phyloP scores from a whole-genome alignment of 257 asterid genomes.

The Gardenia jasminoides region DNA sequence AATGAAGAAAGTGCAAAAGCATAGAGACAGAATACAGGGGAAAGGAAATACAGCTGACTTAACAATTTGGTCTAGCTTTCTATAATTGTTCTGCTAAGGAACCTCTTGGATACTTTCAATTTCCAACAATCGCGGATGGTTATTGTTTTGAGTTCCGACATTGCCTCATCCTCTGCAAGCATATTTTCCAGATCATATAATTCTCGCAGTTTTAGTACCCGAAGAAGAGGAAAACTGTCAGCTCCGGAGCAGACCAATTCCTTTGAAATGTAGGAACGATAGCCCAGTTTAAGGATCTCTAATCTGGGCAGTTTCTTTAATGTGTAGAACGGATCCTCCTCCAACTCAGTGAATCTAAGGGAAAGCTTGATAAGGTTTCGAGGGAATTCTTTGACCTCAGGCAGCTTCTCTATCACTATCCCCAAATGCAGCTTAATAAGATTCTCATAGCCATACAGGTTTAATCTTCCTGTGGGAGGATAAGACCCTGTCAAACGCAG shows the following conservation, averaged over 20 bases:
- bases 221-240: constrained; percentile 18
- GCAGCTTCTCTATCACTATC: neutral
- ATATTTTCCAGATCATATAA: neutral
- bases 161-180: neutral
- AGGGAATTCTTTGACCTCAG: constrained; percentile 4
- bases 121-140: neutral
- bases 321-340: neutral
- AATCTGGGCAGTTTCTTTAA: constrained; percentile 13
- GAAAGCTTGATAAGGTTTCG: constrained; percentile 19
- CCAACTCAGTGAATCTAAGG: neutral
- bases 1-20: neutral
- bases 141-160: neutral
- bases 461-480: neutral
- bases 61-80: neutral
- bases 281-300: constrained; percentile 9
- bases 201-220: neutral
- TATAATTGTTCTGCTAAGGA: neutral
- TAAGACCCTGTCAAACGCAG: neutral
- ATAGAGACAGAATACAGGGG: too few relatives aligned
- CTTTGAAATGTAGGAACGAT: neutral
- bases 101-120: neutral
- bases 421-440: constrained; percentile 14
- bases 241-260: constrained; percentile 9
- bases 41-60: neutral
- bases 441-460: constrained; percentile 5